Evolutionary conservation across 768 basidiomycete genomes (phyloP), one percentile per base, ranked within the genome.

Genomic region (Galerina sulciceps): DNA sequence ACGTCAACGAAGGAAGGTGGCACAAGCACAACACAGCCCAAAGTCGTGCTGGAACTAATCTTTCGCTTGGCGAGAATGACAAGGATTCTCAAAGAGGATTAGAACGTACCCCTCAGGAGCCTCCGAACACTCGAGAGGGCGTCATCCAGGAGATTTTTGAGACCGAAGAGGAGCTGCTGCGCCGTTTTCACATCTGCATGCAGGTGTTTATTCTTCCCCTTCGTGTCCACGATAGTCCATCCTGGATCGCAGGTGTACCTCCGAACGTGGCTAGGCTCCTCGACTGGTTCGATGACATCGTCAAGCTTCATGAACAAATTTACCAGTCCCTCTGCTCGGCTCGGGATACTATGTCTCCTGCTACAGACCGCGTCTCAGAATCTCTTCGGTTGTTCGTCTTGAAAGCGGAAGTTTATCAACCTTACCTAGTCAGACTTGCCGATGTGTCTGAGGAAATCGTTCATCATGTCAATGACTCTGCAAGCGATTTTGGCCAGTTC

Each of bases 211-310:
- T 94, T 26, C 76, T 85, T 4, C 95, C 94, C 0, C 81, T 97
- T 9, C 87, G 92, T 8, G 79, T 85, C 2, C 85, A 88, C 59
- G 82, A 88, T 63, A 86, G 81, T 47, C 85, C 85, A 51, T 69
- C 77, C 1, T 97, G 94, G 93, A 88, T 96, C 37, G 75, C 85
- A 1, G 94, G 94, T 15, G 83, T 98, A 15, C 93, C 94, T 0
- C 60, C 76, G 2, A 81, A 86, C 36, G 79, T 94, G 11, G 81
- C 87, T 0, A 84, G 85, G 10, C 78, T 94, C 18, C 86, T 98
- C 59, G 93, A 95, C 71, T 93, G 91, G 88, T 75, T 96, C 49
- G 93, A 96, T 63, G 92, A 93, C 64, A 91, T 98, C 59, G 78
- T 89, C 10, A 86, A 88, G 53, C 76, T 95, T 1, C 95, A 97